Conservation (phyloP, 2,329 filamentous ascomycete species). For the Nakataea oryzae region DNA sequence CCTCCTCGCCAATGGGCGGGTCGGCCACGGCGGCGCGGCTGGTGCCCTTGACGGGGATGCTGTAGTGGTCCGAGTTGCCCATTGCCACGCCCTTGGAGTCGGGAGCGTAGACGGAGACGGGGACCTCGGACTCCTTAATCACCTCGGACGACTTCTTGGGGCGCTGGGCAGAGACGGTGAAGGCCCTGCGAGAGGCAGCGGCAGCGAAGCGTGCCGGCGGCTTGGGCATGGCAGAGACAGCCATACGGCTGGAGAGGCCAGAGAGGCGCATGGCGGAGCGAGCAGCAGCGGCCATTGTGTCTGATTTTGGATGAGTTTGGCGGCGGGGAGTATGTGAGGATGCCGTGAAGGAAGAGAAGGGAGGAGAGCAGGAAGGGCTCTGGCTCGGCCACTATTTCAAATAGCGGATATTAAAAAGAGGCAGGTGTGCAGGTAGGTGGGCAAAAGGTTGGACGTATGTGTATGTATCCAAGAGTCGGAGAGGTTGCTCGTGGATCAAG, state of each 20-base stretch:
- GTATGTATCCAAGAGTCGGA: not conserved
- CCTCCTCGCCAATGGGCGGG: constrained; percentile 21
- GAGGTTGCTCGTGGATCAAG: constrained; percentile 6
- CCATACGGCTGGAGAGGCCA: constrained; percentile 17
- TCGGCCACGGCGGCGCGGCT: constrained; percentile 26
- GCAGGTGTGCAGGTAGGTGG: not conserved
- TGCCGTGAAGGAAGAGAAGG: not conserved
- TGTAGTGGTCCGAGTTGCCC: constrained; percentile 38
- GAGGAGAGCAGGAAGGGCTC: not conserved
- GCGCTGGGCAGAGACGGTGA: constrained; percentile 24
- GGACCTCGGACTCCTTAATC: constrained; percentile 45
- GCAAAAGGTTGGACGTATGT: too few relatives aligned
- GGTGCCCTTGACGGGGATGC: constrained; percentile 39
- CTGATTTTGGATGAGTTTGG: constrained; percentile 1
- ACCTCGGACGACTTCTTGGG: constrained; percentile 33
- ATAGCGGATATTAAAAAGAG: not conserved
- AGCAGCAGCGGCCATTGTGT: constrained; percentile 15
- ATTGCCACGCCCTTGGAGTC: constrained; percentile 32
- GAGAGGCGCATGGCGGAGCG: constrained; percentile 12
- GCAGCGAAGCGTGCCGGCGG: constrained; percentile 6
- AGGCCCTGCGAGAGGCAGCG: constrained; percentile 16
- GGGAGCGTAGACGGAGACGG: constrained; percentile 41
- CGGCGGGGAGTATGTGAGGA: not conserved
- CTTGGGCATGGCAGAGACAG: constrained; percentile 10
- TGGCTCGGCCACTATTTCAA: not conserved